Evolutionary conservation across 1,284 basidiomycete genomes (phyloP).

Genomic region (Athelia psychrophila): DNA sequence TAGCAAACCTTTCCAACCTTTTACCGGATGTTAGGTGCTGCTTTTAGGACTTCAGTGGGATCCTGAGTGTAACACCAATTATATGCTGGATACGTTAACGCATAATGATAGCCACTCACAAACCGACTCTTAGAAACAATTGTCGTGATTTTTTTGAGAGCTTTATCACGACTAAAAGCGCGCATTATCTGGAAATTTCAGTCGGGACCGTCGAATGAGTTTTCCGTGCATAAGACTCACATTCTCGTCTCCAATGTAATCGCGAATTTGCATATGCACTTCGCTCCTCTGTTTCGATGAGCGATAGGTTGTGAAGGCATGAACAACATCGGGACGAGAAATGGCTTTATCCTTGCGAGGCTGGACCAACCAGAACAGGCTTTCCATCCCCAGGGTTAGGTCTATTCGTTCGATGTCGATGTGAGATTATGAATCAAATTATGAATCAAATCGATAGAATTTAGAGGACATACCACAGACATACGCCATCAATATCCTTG

Average conservation of each 20-base stretch:
- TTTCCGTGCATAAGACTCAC: not conserved
- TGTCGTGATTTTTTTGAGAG: not conserved
- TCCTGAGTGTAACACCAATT: not conserved
- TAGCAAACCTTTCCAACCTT: too few relatives aligned
- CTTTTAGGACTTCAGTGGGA: not conserved
- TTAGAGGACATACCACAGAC: not conserved
- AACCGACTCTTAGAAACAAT: not conserved
- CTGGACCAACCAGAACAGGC: not conserved
- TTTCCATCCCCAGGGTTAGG: conserved; percentile 2
- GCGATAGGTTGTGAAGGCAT: not conserved
- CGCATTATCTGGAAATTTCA: not conserved
- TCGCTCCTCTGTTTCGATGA: not conserved
- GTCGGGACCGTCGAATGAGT: not conserved
- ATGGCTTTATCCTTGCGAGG: not conserved
- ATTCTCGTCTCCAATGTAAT: conserved; percentile 3
- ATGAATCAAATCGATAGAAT: too few relatives aligned
- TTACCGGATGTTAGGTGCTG: too few relatives aligned
- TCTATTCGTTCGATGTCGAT: not conserved
- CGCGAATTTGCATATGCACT: conserved; percentile 3
- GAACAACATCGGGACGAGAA: not conserved
- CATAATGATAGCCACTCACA: not conserved
- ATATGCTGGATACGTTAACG: not conserved
- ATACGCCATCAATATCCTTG: conserved; percentile 1
- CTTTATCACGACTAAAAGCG: not conserved
- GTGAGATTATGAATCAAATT: not conserved